Percentiles rank a stretch among this genome's conserved stretches.
phyloP scores from a whole-genome alignment of 2,329 filamentous ascomycete species.

The Phaeosphaeria sp. region DNA sequence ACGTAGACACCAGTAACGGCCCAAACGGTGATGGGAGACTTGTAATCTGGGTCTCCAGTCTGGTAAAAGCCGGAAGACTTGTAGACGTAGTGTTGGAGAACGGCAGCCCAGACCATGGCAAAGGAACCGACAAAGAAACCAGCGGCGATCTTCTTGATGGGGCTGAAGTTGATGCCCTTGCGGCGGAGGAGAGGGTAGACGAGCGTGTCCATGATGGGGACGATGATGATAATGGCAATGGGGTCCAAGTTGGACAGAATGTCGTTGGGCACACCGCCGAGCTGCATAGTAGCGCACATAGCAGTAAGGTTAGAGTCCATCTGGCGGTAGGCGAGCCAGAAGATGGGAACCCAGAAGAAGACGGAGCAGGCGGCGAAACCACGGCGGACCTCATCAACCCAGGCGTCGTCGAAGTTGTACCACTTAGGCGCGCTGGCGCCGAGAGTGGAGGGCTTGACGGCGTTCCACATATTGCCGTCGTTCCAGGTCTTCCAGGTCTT shows the following conservation, averaged over 20 bases:
- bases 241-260: conserved; percentile 78
- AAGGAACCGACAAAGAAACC: conserved; percentile 72
- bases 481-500: conserved; percentile 63
- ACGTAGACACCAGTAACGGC: conserved; percentile 60
- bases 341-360: conserved; percentile 67
- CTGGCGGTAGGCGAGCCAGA: conserved; percentile 73
- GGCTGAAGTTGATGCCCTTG: conserved; percentile 70
- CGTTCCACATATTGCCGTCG: conserved; percentile 67
- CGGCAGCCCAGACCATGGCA: conserved; percentile 65
- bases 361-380: conserved; percentile 55
- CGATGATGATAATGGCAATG: conserved; percentile 76
- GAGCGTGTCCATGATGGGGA: conserved; percentile 70
- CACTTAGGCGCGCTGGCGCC: conserved; percentile 65
- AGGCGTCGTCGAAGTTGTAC: conserved; percentile 82
- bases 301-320: conserved; percentile 70
- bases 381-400: conserved; percentile 80
- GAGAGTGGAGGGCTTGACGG: conserved; percentile 69
- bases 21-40: conserved; percentile 60
- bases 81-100: conserved; percentile 67
- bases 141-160: conserved; percentile 75
- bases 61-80: conserved; percentile 58
- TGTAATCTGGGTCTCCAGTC: conserved; percentile 45
- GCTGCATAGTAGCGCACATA: conserved; percentile 71
- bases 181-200: conserved; percentile 74
- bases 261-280: conserved; percentile 78